These are phyloP conservation scores for Geoglossum glabrum DNA, from an alignment of 495 filamentous ascomycete species.

Conservation along the genomic window DNA sequence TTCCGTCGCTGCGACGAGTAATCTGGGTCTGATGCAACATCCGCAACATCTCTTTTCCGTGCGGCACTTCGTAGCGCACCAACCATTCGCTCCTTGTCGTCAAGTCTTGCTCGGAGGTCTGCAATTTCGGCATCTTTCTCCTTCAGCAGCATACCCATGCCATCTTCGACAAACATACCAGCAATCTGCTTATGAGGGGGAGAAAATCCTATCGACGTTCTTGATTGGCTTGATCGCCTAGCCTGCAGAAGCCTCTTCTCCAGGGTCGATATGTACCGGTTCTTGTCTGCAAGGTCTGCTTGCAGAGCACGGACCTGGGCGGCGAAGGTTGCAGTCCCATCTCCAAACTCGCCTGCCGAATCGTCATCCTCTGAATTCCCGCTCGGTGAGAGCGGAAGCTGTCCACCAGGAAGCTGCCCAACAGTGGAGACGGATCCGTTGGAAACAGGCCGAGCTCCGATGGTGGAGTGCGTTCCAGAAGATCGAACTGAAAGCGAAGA, in stretches of 20 bases:
- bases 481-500: constrained; percentile 40
- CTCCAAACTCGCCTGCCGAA: constrained; percentile 55
- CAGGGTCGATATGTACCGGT: constrained; percentile 82
- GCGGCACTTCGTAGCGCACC: constrained; percentile 70
- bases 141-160: constrained; percentile 43
- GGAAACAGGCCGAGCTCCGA: constrained; percentile 17
- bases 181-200: constrained; percentile 25
- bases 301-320: constrained; percentile 75
- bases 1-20: constrained; percentile 24
- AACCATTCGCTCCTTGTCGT: constrained; percentile 93
- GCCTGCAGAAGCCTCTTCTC: constrained; percentile 87
- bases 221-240: constrained; percentile 69
- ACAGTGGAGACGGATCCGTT: background rate
- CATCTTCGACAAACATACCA: constrained; percentile 33
- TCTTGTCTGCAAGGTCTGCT: constrained; percentile 85
- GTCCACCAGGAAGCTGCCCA: background rate
- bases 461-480: constrained; percentile 49
- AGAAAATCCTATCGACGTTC: constrained; percentile 51
- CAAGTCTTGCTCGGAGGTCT: constrained; percentile 69
- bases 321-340: constrained; percentile 63
- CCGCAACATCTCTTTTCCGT: constrained; percentile 72
- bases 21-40: constrained; percentile 17
- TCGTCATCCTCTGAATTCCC: constrained; percentile 44
- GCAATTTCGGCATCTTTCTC: constrained; percentile 92
- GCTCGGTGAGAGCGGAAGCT: background rate